Evolutionary conservation across 1,284 basidiomycete species (phyloP).

Genomic region (Rhizoctonia solani): DNA sequence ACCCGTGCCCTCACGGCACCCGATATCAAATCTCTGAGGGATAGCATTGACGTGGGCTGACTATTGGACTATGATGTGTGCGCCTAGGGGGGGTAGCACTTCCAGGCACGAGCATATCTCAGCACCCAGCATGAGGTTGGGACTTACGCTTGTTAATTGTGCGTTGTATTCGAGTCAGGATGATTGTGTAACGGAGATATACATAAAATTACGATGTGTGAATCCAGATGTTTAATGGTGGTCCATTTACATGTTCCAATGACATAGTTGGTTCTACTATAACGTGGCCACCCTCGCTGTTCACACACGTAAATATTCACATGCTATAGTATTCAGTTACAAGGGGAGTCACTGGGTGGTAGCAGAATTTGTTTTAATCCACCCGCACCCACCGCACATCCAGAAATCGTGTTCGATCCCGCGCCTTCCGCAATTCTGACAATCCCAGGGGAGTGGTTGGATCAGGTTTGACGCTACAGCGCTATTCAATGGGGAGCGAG

Average conservation of each 20-base stretch:
- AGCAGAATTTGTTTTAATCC: conserved; percentile 58
- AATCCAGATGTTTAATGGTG: conserved; percentile 27
- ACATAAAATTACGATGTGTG: neutral
- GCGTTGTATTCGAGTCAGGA: no score
- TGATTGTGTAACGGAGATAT: no score
- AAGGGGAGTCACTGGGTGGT: neutral
- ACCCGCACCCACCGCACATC: conserved; percentile 74
- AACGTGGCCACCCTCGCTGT: neutral
- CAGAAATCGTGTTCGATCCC: conserved; percentile 68
- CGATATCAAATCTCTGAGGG: no score
- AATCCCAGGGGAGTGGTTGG: conserved; percentile 61
- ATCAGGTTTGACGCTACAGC: conserved; percentile 28
- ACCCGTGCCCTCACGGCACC: no score
- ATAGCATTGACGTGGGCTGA: no score
- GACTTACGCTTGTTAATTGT: no score
- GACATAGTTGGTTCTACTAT: no score
- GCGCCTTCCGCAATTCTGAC: conserved; percentile 65
- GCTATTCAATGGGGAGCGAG: neutral
- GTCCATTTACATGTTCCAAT: no score
- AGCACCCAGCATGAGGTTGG: no score
- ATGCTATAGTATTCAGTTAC: conserved; percentile 3
- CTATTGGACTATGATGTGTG: no score
- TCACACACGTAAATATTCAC: neutral
- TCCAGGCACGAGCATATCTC: no score
- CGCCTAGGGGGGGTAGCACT: no score